phyloP scores from a whole-genome alignment of 2,329 filamentous ascomycete species.

The Alternaria hordeiaustralica region DNA sequence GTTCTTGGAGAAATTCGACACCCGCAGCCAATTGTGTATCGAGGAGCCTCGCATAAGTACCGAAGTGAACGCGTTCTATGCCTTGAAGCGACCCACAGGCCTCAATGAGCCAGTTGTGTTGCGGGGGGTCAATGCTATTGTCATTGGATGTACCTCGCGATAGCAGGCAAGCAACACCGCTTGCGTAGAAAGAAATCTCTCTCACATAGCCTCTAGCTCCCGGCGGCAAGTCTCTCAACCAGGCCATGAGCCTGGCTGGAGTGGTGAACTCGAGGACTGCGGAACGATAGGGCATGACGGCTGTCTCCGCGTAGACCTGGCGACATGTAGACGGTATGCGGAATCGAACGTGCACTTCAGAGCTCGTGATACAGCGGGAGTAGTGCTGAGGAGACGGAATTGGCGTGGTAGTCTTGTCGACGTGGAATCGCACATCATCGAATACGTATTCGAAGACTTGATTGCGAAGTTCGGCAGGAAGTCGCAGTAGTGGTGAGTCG shows the following conservation, averaged over 20 bases:
- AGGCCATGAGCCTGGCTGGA: neutral
- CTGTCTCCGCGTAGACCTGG: neutral
- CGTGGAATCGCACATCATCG: neutral
- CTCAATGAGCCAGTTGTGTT: neutral
- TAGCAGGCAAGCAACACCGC: neutral
- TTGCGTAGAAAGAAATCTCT: neutral
- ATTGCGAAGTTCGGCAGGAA: conserved; percentile 18
- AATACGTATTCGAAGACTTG: conserved; percentile 7
- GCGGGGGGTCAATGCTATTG: neutral
- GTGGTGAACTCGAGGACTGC: neutral
- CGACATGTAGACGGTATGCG: neutral
- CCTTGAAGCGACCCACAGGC: neutral
- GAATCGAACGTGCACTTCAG: neutral
- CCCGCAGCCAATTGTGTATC: neutral
- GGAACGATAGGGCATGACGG: neutral
- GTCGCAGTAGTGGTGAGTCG: conserved; percentile 16
- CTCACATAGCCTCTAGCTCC: neutral
- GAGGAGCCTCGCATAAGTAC: neutral
- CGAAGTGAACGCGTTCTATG: neutral
- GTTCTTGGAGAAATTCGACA: neutral
- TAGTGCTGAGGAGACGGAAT: neutral
- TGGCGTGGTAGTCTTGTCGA: neutral
- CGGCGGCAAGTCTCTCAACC: neutral
- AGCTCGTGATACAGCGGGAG: neutral
- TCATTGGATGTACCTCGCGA: neutral